A percentile compares a stretch with the other conserved stretches of the same genome.
phyloP scores from a whole-genome alignment of 208 protist genomes.

The Leishmania braziliensis region DNA sequence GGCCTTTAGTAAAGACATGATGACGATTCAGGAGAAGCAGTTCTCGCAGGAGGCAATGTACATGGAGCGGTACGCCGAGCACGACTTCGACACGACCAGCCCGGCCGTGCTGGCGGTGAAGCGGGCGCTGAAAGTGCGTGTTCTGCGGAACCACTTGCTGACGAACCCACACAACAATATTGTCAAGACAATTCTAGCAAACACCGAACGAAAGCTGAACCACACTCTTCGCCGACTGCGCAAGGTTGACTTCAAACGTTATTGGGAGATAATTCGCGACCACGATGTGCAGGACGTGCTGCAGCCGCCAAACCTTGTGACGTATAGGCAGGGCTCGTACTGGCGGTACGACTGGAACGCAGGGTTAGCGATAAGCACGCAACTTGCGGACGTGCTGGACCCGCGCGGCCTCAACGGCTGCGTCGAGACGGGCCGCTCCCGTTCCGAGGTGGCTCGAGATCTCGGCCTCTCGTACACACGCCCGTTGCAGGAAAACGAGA shows the following conservation, averaged over 20 bases:
- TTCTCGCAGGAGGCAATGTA: conserved; percentile 90
- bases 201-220: conserved; percentile 79
- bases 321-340: conserved; percentile 85
- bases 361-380: conserved; percentile 85
- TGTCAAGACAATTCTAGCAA: conserved; percentile 79
- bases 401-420: conserved; percentile 89
- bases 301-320: conserved; percentile 86
- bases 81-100: conserved; percentile 91
- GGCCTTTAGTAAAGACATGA: conserved; percentile 79
- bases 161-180: conserved; percentile 94
- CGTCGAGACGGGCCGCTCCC: conserved; percentile 91
- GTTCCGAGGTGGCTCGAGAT: conserved; percentile 89
- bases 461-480: conserved; percentile 89
- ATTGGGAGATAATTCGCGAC: conserved; percentile 93
- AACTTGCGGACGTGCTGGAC: conserved; percentile 85
- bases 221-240: conserved; percentile 81
- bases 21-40: conserved; percentile 89
- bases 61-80: conserved; percentile 92
- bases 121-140: conserved; percentile 80
- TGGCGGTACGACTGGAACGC: conserved; percentile 93
- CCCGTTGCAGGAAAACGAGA: conserved; percentile 88
- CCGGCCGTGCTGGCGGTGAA: conserved; percentile 87
- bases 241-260: conserved; percentile 89
- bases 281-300: conserved; percentile 91
- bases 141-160: conserved; percentile 88